Base-by-base conservation (phyloP, 208 protist genomes). In the Endotrypanum monterogeii region DNA sequence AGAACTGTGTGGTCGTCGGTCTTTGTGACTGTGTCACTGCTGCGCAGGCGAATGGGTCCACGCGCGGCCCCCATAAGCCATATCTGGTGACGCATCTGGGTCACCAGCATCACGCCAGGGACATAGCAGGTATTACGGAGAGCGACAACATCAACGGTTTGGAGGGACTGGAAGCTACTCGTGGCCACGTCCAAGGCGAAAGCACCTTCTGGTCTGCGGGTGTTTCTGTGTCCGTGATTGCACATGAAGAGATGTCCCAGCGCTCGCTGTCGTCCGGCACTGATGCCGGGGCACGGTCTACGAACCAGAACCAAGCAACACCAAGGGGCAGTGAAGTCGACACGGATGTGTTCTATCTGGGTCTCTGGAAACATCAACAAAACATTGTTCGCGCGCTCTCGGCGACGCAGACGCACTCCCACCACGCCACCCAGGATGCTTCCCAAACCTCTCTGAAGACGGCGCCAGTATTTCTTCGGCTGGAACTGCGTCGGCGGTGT, bases 1-100 rank as follows among this genome's bases (percentile, higher is more conserved):
- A 46, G 32, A 81, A 81, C 61, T 57, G 76, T 35, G 65, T 81
- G 8, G 71, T 81, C 7, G 76, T 81, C n/a, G 76, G 76, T 2
- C 58, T 81, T 54, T 81, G 76, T 37, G 66, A 81, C 55, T 57
- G 62, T 1, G 44, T 52, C 48, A 30, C 67, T 16, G 76, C 76
- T 1, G 71, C 57, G 9, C 62, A 68, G 54, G 76, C 76, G 35
- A 81, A 81, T 41, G 76, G 76, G 20, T 76, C 71, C 51, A 76
- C 71, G 57, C 76, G 52, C 25, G 58, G 71, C 23, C 66, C 70
- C 28, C 62, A 68, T 2, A 63, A 73, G 37, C 66, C 71, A 35
- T 48, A 75, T 54, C 58, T 60, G 6, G 71, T 76, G 3, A 48
- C 76, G 12, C 76, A 81, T 60, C 71, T 81, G 11, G 76, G 76